Evolutionary conservation across 441 rosid species (phyloP).

Genomic region (Manihot esculenta): DNA sequence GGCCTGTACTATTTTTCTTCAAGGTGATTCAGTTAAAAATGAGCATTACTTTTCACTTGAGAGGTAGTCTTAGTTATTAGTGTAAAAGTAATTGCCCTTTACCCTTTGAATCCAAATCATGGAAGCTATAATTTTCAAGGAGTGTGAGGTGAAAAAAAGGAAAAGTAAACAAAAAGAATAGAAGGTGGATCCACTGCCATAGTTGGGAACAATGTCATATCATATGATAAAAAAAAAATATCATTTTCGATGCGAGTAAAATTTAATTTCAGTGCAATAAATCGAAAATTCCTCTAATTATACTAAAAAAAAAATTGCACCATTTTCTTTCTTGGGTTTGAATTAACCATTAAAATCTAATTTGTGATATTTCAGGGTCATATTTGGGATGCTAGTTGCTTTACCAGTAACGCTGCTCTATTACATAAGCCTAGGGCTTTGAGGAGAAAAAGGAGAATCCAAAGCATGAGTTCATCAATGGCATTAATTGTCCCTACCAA

Average conservation of each 20-base stretch:
- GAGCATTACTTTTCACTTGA: neutral
- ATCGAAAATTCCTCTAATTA: no score
- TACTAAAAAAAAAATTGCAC: conserved; percentile 1
- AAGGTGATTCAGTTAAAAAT: neutral
- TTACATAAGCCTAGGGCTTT: conserved; percentile 56
- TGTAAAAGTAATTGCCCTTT: neutral
- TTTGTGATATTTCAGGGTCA: conserved; percentile 53
- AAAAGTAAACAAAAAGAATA: neutral
- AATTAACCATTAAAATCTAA: neutral
- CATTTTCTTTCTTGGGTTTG: conserved; percentile 1
- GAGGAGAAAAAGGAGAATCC: conserved; percentile 22
- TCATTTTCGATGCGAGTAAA: no score
- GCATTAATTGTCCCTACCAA: neutral
- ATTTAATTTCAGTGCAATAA: no score
- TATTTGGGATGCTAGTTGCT: conserved; percentile 76
- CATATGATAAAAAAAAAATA: no score
- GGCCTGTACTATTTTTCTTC: neutral
- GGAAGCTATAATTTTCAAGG: neutral
- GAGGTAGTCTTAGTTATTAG: neutral
- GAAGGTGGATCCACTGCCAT: neutral
- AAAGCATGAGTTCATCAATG: conserved; percentile 1
- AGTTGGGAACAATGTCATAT: neutral
- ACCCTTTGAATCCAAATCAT: neutral
- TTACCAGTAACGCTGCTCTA: conserved; percentile 70
- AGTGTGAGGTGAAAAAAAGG: neutral